Base-by-base conservation (phyloP, 345 rosid genomes). In the Acer negundo region DNA sequence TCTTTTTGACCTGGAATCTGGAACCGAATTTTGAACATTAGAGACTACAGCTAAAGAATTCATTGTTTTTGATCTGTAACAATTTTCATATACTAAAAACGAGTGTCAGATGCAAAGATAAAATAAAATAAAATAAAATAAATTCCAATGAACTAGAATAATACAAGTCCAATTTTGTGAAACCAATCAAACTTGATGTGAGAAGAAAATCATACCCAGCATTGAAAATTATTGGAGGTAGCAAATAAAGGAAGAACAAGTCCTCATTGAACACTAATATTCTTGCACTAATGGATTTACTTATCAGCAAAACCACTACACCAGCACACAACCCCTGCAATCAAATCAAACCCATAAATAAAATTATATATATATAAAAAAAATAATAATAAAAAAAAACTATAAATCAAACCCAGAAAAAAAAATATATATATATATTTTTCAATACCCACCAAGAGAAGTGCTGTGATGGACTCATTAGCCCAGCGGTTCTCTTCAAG, bases 1-100 rank as follows among this genome's bases (percentile, higher is more conserved):
- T 92, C 78, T 90, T 92, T 83, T 92, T 92, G 62, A 92, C 97
- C 86, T 92, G 97, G 81, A 92, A 90, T 77, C 97, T 92, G 89
- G 28, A 85, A 80, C 17, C 63, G 81, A 78, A 63, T 23, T 66
- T 72, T n/a, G 9, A 69, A 74, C 55, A 28, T 77, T 64, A 49
- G 62, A 67, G n/a, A 72, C 35, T 16, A 13, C 7, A 53, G 16
- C 16, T 69, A 69, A 40, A 19, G 51, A 67, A 38, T 35, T 67
- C 28, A 42, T 40, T 69, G 13, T 16, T 0, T 49, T 49, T 24
- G 15, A 49, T 15, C 35, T 8, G 23, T 38, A 22, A 38, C 4
- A 38, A 22, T 16, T 42, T 15, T 62, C 66, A 7, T 16, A n/a
- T n/a, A 20, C 31, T 20, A 0, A 15, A 2, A 72, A 35, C 0